Evolutionary conservation across 2,329 filamentous ascomycete species (phyloP), one percentile per base, ranked within the genome.

Genomic region (Pseudonectria buxi): DNA sequence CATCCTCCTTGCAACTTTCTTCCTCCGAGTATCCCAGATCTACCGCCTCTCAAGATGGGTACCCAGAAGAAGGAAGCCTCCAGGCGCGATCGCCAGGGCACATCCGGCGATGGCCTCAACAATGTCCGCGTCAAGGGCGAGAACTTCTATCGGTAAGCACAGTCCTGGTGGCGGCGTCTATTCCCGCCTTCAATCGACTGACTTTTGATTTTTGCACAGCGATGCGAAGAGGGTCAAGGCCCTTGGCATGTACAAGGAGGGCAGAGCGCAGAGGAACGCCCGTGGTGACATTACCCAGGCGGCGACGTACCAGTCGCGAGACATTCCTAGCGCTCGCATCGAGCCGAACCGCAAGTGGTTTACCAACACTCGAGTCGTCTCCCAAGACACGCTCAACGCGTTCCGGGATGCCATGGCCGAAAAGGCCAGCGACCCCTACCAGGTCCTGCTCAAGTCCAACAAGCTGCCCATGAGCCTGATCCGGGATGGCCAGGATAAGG

Each of bases 321-420:
- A 95, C 25, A 66, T 81, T 14, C 89, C 90, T 30, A 78, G 74
- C 40, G 92, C 90, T 49, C 78, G 89, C 47, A 85, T 96, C 56
- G 90, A 96, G 69, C 92, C 92, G 32, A 94, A 96, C 66, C 76
- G 92, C 55, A 94, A 94, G 67, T 98, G 92, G 92, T 98, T 98
- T 67, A 86, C 83, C 54, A 95, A 95, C 63, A 95, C 90, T 24
- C 73, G 92, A 47, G 75, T 79, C 33, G 94, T 95, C 55, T 87
- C 84, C 1, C 90, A 95, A 59, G 86, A 94, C 58, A 86, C 87
- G 3, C 72, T 96, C 44, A 77, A 76, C 29, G 80, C 85, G 2
- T 98, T 98, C 66, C 81, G 92, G 43, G 83, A 89, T 41, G 92
- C 92, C 16, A 90, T 98, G 64, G 86, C 86, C 28, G 88, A 94